Base-by-base conservation (phyloP, 441 rosid species). In the Geranium incanum region DNA sequence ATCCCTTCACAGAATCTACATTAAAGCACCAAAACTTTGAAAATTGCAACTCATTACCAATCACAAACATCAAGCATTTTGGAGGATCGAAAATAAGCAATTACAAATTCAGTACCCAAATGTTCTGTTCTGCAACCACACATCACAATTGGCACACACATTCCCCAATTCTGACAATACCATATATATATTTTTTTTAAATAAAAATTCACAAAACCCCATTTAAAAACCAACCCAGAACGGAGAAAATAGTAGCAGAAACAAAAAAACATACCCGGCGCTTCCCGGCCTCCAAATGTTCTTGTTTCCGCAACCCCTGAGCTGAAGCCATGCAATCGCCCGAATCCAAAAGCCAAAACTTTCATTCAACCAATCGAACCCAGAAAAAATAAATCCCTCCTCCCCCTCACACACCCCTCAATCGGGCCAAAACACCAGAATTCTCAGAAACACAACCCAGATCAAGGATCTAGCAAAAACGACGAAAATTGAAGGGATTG, bases 261-360 rank as follows among this genome's bases (percentile, higher is more conserved):
- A 9, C 63, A 12, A 28, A 9, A 71, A 72, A 64, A 70, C 66
- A 45, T 82, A 92, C 99, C 98, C 92, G 90, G 57, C 96, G 91
- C 71, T 92, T 94, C 68, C 98, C 99, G 78, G 98, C 98, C 79
- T 90, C 89, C 71, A 89, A 86, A 85, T 81, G 97, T 80, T 86
- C 96, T 77, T 89, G 96, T 78, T 89, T 89, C 68, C 90, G 88
- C 81, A 89, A 79, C 76, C 87, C 94, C 88, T 86, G 95, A 77
- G 92, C 97, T 70, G 98, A 90, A 63, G 98, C 96, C 98, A 95
- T 95, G 78, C 16, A 67, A 73, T 71, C 70, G 13, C 73, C 75
- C 60, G 76, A 81, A 33, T 66, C 72, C 69, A 69, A 70, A 62
- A 59, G 70, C 79, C 77, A 68, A 74, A 76, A 70, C 52, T 70